Conservation (phyloP, 2,329 filamentous ascomycete genomes). For the Cercospora sp. region DNA sequence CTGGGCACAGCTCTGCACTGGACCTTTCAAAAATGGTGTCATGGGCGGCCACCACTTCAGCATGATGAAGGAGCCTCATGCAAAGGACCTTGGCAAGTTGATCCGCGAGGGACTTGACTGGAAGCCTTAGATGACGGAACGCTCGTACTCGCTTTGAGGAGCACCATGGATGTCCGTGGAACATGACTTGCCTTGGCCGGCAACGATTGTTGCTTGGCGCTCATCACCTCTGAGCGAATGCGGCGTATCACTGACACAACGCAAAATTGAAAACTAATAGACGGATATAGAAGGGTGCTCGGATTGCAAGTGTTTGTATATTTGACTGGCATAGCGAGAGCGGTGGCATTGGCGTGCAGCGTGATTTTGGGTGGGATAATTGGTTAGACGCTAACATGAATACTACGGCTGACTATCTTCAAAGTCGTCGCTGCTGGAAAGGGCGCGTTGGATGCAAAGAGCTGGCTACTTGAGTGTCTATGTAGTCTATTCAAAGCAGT, state of each 20-base stretch:
- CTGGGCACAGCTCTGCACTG: constrained; percentile 66
- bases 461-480: constrained; percentile 22
- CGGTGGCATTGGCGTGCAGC: background rate
- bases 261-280: background rate
- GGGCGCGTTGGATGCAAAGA: constrained; percentile 11
- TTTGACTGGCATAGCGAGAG: background rate
- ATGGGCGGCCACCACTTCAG: constrained; percentile 75
- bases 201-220: background rate
- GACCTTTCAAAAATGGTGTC: constrained; percentile 62
- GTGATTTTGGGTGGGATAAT: background rate
- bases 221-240: background rate
- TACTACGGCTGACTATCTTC: background rate
- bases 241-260: background rate
- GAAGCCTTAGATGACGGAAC: constrained; percentile 10
- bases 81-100: constrained; percentile 43
- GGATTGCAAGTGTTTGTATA: background rate
- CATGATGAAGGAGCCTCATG: constrained; percentile 68
- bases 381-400: background rate
- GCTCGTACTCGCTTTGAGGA: background rate
- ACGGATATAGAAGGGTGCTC: background rate
- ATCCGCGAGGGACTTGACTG: constrained; percentile 47
- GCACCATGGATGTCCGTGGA: background rate
- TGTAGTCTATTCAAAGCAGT: background rate
- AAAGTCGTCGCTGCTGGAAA: background rate
- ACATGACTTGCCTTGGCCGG: background rate